Conservation (phyloP, 768 basidiomycete genomes). For the Saitozyma podzolica region DNA sequence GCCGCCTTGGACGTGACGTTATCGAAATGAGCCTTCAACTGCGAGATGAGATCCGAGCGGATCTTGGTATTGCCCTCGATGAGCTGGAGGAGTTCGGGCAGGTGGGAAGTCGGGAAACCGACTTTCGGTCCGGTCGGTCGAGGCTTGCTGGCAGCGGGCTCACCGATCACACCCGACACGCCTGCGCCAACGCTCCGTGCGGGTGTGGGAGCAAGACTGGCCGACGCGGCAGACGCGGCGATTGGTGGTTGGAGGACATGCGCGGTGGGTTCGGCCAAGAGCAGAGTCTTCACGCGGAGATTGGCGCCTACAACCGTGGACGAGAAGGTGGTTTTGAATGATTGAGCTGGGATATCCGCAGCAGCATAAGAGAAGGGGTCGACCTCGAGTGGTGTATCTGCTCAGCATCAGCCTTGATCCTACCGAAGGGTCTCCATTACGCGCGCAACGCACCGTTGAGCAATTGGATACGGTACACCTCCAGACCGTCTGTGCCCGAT, state of each 20-base stretch:
- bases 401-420: slow-evolving; percentile 2
- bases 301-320: slow-evolving; percentile 24
- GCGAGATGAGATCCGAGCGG: slow-evolving; percentile 32
- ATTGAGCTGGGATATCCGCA: slow-evolving; percentile 17
- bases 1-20: slow-evolving; percentile 40
- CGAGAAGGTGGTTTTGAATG: slow-evolving; percentile 28
- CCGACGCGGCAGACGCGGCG: background rate
- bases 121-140: slow-evolving; percentile 30
- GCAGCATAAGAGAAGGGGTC: slow-evolving; percentile 48
- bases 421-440: background rate
- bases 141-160: background rate
- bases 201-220: background rate
- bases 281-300: slow-evolving; percentile 25
- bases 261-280: slow-evolving; percentile 9
- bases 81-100: slow-evolving; percentile 35
- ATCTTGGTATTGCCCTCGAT: slow-evolving; percentile 45
- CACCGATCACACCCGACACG: background rate
- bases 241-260: slow-evolving; percentile 1
- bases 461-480: slow-evolving; percentile 71
- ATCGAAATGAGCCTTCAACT: slow-evolving; percentile 40
- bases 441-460: slow-evolving; percentile 67
- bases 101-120: slow-evolving; percentile 38
- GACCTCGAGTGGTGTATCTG: slow-evolving; percentile 44
- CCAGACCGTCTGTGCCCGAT: slow-evolving; percentile 68
- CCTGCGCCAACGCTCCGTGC: background rate